Percentiles rank a stretch among this genome's conserved stretches.
Evolutionary conservation across 164 flowering plant species (phyloP).

Genomic region (Stephania yunnanensis): DNA sequence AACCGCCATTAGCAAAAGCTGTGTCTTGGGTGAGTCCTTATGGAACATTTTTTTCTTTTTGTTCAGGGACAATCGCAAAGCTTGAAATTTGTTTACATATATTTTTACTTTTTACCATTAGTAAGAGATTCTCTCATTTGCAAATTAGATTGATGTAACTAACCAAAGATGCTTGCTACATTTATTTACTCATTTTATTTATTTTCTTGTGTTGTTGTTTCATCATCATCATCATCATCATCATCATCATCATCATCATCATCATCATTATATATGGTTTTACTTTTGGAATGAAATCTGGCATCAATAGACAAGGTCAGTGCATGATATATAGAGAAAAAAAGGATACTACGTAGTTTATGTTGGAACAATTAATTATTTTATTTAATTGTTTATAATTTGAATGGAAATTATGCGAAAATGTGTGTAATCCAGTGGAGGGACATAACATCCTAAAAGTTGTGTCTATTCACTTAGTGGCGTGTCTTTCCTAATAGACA

Average conservation of each 20-base stretch:
- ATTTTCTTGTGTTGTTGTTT: neutral
- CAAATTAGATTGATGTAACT: neutral
- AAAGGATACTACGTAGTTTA: neutral
- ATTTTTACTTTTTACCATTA: neutral
- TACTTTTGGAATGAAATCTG: too few species aligned
- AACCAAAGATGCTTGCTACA: neutral
- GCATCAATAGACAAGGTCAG: too few species aligned
- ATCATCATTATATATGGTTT: too few species aligned
- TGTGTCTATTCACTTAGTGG: too few species aligned
- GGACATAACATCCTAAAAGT: too few species aligned
- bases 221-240: too few species aligned
- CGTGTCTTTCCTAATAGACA: too few species aligned
- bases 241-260: too few species aligned
- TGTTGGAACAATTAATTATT: too few species aligned
- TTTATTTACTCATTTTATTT: neutral
- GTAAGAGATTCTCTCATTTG: neutral
- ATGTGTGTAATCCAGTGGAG: too few species aligned
- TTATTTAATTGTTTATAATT: too few species aligned
- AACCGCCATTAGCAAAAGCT: conserved; percentile 89
- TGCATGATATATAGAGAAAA: neutral
- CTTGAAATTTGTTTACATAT: neutral
- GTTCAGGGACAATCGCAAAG: neutral
- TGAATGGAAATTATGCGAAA: too few species aligned
- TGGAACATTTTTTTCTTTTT: neutral
- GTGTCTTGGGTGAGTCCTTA: conserved; percentile 62